Conservation (phyloP, 306 rosid species). For the Mimosa bimucronata region DNA sequence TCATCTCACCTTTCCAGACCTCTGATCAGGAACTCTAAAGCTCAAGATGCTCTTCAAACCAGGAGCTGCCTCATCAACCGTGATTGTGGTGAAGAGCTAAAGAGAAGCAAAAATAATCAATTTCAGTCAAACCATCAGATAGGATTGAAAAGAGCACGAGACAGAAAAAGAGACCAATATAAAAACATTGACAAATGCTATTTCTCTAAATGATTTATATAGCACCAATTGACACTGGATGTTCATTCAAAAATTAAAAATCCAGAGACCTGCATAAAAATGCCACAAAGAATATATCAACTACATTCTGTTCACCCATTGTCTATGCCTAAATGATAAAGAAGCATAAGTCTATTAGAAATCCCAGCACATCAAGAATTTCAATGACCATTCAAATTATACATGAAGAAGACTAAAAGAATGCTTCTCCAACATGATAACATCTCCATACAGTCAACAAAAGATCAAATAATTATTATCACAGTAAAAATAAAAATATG, state of each 20-base stretch:
- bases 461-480: background rate
- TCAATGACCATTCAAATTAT: background rate
- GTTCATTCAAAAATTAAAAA: background rate
- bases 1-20: slow-evolving; percentile 88
- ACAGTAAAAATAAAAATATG: background rate
- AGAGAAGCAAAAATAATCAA: slow-evolving; percentile 20
- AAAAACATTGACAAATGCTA: background rate
- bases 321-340: background rate
- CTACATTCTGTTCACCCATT: background rate
- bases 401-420: background rate
- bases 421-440: background rate
- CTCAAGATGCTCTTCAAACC: slow-evolving; percentile 85
- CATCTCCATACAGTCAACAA: slow-evolving; percentile 2
- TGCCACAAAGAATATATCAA: background rate
- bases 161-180: background rate
- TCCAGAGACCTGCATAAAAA: background rate
- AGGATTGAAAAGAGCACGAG: background rate
- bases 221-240: background rate
- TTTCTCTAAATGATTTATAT: background rate
- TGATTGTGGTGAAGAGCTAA: slow-evolving; percentile 77
- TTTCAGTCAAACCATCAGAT: slow-evolving; percentile 20
- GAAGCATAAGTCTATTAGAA: background rate
- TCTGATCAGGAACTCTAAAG: slow-evolving; percentile 89
- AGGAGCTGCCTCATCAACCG: slow-evolving; percentile 79
- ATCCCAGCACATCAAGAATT: background rate